Evolutionary conservation across 192 early-diverging fungal genomes (phyloP).

Genomic region (Rhizophagus clarus): DNA sequence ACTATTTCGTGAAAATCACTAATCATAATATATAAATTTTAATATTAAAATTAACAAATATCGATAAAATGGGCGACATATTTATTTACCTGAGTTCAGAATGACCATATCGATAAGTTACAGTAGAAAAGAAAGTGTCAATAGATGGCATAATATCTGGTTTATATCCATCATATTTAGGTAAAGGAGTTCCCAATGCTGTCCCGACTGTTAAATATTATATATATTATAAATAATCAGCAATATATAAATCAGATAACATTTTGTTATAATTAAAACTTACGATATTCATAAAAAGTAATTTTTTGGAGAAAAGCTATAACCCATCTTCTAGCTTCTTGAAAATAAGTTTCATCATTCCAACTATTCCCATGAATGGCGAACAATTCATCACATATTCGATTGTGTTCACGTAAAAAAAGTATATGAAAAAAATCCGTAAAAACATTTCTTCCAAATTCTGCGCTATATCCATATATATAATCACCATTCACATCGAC

Average conservation of each 20-base stretch:
- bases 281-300: conserved; percentile 4
- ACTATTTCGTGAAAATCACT: conserved; percentile 13
- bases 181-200: neutral
- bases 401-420: conserved; percentile 11
- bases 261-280: neutral
- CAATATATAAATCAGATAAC: neutral
- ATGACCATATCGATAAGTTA: conserved; percentile 1
- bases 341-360: conserved; percentile 7
- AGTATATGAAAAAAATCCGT: neutral
- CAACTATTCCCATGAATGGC: neutral
- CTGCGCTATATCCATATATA: neutral
- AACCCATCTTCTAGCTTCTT: conserved; percentile 15
- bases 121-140: conserved; percentile 7
- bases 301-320: conserved; percentile 16
- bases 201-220: neutral
- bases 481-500: neutral
- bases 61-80: neutral
- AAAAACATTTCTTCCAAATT: neutral
- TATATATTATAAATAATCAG: neutral
- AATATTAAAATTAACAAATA: neutral
- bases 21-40: neutral
- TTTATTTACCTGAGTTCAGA: neutral
- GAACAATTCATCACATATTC: conserved; percentile 10
- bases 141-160: neutral
- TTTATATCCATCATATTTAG: conserved; percentile 3